Conservation (phyloP, 148 eudicot species). For the Spergularia marina region DNA sequence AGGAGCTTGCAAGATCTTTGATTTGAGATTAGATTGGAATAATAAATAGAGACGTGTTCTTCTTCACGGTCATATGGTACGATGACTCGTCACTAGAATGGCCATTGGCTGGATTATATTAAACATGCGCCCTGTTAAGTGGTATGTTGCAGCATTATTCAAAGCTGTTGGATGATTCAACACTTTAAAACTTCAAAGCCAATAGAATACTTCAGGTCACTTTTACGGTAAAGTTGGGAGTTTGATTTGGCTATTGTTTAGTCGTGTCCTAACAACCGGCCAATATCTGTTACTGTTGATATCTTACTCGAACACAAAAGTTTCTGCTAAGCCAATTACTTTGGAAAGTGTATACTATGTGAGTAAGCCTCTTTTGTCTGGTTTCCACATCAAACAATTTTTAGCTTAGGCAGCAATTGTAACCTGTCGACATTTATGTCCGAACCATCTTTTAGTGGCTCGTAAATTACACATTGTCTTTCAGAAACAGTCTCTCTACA, state of each 20-base stretch:
- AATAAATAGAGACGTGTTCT: slow-evolving; percentile 10
- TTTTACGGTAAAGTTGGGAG: neutral
- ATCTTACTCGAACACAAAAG: neutral
- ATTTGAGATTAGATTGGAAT: neutral
- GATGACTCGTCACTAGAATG: neutral
- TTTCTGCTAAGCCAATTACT: neutral
- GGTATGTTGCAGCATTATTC: neutral
- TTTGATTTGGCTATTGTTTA: slow-evolving; percentile 4
- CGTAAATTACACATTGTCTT: neutral
- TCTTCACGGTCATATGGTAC: neutral
- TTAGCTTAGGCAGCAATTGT: neutral
- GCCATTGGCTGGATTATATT: neutral
- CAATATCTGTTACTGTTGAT: neutral
- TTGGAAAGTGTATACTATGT: too few species aligned
- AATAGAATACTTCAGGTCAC: neutral
- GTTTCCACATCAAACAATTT: neutral
- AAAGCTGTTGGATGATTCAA: slow-evolving; percentile 11
- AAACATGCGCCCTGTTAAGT: slow-evolving; percentile 18
- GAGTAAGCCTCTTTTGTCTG: neutral
- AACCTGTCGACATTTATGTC: neutral
- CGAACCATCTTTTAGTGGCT: neutral
- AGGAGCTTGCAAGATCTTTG: neutral
- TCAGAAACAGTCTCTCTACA: too few species aligned
- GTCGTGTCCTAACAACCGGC: neutral
- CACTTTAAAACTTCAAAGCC: neutral